Percentiles rank a stretch among this genome's conserved stretches.
Conservation (phyloP, 768 basidiomycete genomes). For the Phlegmacium glaucopus region DNA sequence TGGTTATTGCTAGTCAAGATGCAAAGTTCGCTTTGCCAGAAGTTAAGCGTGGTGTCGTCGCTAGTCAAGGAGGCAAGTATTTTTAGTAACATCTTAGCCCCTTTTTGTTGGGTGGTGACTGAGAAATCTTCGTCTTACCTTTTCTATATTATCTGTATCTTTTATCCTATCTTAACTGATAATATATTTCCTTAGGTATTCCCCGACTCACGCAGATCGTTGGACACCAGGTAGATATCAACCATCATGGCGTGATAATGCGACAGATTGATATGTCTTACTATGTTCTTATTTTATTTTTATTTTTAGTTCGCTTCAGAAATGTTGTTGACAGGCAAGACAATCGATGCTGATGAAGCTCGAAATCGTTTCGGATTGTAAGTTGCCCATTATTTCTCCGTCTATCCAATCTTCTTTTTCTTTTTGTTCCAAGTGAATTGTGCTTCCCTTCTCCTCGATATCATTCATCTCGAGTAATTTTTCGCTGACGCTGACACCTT, state of each 20-base stretch:
- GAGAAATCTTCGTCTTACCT: constrained; percentile 1
- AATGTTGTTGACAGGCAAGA: constrained; percentile 68
- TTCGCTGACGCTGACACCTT: too few relatives aligned
- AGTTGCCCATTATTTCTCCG: constrained; percentile 23
- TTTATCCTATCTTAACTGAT: neutral
- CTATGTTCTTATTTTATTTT: too few relatives aligned
- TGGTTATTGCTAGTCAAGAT: constrained; percentile 65
- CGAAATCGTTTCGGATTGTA: constrained; percentile 73
- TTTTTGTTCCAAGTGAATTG: too few relatives aligned
- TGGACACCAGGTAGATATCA: constrained; percentile 66
- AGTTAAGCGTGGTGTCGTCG: constrained; percentile 74
- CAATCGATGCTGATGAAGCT: constrained; percentile 66
- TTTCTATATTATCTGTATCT: neutral
- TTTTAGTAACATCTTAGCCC: neutral
- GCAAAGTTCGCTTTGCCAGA: constrained; percentile 75
- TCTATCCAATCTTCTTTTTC: too few relatives aligned
- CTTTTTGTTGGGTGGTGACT: neutral
- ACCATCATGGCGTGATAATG: neutral
- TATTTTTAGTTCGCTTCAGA: constrained; percentile 62
- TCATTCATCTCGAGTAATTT: too few relatives aligned
- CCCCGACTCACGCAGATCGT: constrained; percentile 61
- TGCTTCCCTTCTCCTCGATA: too few relatives aligned
- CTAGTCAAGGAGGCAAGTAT: constrained; percentile 62
- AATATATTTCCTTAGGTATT: constrained; percentile 45
- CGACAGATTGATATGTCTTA: constrained; percentile 8